Base-by-base conservation (phyloP, 495 filamentous ascomycete species). In the Rhypophila decipiens region DNA sequence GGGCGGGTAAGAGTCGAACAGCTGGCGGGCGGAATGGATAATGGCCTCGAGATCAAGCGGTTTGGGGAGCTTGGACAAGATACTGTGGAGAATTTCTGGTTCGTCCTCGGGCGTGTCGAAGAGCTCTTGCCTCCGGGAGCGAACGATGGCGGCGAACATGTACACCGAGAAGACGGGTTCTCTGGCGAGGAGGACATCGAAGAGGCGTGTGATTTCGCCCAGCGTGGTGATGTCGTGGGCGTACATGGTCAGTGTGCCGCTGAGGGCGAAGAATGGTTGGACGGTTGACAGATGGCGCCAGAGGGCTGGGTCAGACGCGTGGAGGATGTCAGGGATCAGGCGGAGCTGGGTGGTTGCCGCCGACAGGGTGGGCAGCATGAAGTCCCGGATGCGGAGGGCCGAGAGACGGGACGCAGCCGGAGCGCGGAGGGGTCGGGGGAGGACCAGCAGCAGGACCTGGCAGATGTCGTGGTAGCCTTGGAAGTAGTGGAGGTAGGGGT, bases 401-500 rank as follows among this genome's bases (percentile, higher is more conserved):
- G 90, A 95, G 44, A 98, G 79, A 18, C 83, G 85, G 24, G 85
- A 72, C 12, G 95, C 81, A 23, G 85, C 82, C 2, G 67, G 55
- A 2, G 49, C 61, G 33, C 60, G 68, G 22, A 71, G 58, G 3
- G 74, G 64, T n/a, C 69, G 47, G 4, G 78, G 73, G 2, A 97
- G 71, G 5, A 95, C 88, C 13, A 98, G 76, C 4, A 96, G 78
- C 39, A 98, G 73, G n/a, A 98, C 93, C 63, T 97, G 94, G 52
- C 86, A 91, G 58, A 98, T 96, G 67, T 98, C 93, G 61, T 98
- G 93, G 66, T 95, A 98, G 51, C 93, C 93, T 73, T 98, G 93
- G 69, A 97, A 97, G 67, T 98, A 98, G 67, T 80, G 86, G 11
- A 98, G 82, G 71, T 85, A 83, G 4, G 93, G 94, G 57, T 96